A percentile compares a stretch with the other conserved stretches of the same genome.
Conservation (phyloP, 202 grass and related monocot genomes). For the Musa balbisiana region DNA sequence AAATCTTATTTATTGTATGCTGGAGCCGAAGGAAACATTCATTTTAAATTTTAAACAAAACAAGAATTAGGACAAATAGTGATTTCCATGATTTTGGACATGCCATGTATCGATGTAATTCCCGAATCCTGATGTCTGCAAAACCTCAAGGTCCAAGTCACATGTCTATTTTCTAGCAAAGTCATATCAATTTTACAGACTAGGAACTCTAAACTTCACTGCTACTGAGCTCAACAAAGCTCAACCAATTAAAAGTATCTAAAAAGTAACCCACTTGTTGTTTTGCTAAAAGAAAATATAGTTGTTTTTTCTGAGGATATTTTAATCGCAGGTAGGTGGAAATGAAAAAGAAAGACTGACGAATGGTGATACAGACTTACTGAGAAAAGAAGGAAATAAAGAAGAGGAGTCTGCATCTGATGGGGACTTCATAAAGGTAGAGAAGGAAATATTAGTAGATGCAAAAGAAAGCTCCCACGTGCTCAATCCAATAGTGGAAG, state of each 20-base stretch:
- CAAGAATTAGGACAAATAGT: neutral
- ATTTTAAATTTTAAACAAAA: neutral
- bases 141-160: neutral
- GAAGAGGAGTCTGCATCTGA: conserved; percentile 75
- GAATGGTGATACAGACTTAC: conserved; percentile 38
- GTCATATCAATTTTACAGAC: too few species aligned
- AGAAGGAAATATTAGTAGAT: conserved; percentile 51
- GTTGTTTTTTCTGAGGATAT: conserved; percentile 19
- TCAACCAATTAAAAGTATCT: too few species aligned
- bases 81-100: neutral
- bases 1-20: neutral
- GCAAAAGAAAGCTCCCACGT: conserved; percentile 38
- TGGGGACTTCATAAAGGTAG: conserved; percentile 34
- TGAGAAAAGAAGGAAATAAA: conserved; percentile 40
- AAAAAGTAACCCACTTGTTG: too few species aligned
- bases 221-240: too few species aligned
- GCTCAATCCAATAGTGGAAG: conserved; percentile 29
- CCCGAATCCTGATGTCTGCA: neutral
- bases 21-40: neutral
- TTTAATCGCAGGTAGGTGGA: conserved; percentile 34
- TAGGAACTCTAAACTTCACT: too few species aligned
- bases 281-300: neutral
- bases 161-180: neutral
- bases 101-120: neutral
- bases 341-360: conserved; percentile 38